Base-by-base conservation (phyloP, 192 early-diverging fungal genomes). In the Bifiguratus adelaidae region DNA sequence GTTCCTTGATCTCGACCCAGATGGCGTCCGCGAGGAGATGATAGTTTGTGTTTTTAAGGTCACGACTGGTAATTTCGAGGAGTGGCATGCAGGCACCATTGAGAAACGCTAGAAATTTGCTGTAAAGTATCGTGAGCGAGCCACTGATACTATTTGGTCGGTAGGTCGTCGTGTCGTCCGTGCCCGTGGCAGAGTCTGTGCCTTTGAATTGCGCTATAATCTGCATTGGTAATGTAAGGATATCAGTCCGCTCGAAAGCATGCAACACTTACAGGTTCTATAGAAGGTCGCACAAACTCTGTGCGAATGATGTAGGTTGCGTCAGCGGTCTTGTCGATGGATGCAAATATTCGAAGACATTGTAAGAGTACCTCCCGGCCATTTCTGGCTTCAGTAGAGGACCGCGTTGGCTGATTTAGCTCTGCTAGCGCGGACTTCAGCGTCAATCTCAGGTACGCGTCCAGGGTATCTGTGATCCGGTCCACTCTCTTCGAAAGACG, bases 381-480 rank as follows among this genome's bases (percentile, higher is more conserved):
- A n/a, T n/a, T n/a, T n/a, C n/a, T n/a, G n/a, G n/a, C n/a, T n/a
- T n/a, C n/a, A n/a, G n/a, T n/a, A n/a, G n/a, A n/a, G n/a, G n/a
- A n/a, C n/a, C n/a, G n/a, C n/a, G n/a, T n/a, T n/a, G n/a, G n/a
- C n/a, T n/a, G n/a, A n/a, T n/a, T 44, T 11, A 70, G 30, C 13
- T 54, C 47, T 2, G 42, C 26, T n/a, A 80, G 65, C 11, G 79
- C 73, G 9, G 65, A 18, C 0, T 65, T 61, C 19, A 89, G 55
- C 1, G 81, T 67, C 3, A 66, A 61, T 11, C 75, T 67, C 16
- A 89, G 51, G 23, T 68, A 77, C 4, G 65, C 61, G 1, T 74
- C 73, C 9, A 89, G 63, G 15, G 73, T 82, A 8, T 81, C 73
- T 56, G 83, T 83, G 29, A 89, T 86, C n/a, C 81, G 66, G 15